Evolutionary conservation across 106 monocot genomes (phyloP).

Genomic region (Allium fistulosum): DNA sequence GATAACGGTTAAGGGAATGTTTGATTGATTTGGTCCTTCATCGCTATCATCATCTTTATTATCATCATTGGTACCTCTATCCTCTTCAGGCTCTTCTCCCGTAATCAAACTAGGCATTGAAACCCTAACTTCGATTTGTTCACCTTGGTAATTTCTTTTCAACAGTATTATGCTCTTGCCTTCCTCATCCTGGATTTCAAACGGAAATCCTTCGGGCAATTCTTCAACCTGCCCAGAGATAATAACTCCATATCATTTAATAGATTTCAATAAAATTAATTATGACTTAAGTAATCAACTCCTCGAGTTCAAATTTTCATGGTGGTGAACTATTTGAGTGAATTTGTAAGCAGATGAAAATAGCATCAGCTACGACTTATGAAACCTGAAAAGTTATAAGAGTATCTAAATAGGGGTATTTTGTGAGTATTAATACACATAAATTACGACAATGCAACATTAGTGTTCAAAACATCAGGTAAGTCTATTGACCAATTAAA

Average conservation of each 20-base stretch:
- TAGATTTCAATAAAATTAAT: no score
- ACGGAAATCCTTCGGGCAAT: slow-evolving; percentile 60
- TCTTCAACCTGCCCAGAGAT: slow-evolving; percentile 39
- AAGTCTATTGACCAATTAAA: no score
- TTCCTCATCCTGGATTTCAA: slow-evolving; percentile 50
- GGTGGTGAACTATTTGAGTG: no score
- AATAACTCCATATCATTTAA: background rate
- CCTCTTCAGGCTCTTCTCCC: slow-evolving; percentile 39
- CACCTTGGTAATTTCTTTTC: slow-evolving; percentile 37
- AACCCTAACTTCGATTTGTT: slow-evolving; percentile 49
- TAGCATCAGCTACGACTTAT: no score
- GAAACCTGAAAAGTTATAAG: no score
- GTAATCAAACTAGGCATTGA: slow-evolving; percentile 69
- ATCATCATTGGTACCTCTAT: slow-evolving; percentile 11
- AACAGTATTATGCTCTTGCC: slow-evolving; percentile 37
- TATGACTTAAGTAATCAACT: no score
- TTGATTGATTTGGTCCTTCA: slow-evolving; percentile 27
- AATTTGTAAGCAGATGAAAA: no score
- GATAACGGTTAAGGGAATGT: slow-evolving; percentile 46
- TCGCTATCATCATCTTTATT: slow-evolving; percentile 13
- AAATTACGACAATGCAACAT: no score
- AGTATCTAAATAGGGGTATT: no score
- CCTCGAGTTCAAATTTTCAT: no score
- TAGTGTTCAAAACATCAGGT: no score
- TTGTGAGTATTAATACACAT: no score